Conservation (phyloP, 2,329 filamentous ascomycete genomes). For the Aspergillus nomiae region DNA sequence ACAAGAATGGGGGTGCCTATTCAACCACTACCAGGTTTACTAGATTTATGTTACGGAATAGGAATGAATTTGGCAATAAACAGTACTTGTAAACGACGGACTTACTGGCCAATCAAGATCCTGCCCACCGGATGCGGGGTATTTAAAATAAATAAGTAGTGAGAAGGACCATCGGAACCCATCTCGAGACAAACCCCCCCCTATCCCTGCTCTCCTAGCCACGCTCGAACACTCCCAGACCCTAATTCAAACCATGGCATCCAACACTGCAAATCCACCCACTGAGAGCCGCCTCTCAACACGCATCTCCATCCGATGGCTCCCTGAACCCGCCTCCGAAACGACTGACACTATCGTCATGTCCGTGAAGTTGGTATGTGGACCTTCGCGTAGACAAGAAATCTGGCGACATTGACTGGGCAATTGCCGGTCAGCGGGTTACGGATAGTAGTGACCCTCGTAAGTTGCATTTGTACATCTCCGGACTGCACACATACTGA, state of each 20-base stretch:
- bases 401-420: constrained; percentile 44
- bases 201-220: too few species aligned
- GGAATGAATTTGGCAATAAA: too few species aligned
- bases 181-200: neutral
- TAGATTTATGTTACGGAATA: too few species aligned
- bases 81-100: neutral
- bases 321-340: constrained; percentile 42
- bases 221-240: neutral
- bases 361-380: constrained; percentile 47
- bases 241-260: neutral
- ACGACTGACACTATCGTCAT: constrained; percentile 48
- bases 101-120: neutral
- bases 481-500: neutral
- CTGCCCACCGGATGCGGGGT: neutral
- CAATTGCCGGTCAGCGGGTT: constrained; percentile 44
- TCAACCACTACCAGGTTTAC: too few species aligned
- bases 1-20: too few species aligned
- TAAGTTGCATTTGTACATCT: constrained; percentile 20
- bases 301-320: constrained; percentile 47
- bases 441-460: constrained; percentile 38
- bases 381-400: constrained; percentile 45
- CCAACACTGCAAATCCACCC: neutral
- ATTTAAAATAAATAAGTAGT: neutral
- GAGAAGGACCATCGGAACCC: neutral
- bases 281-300: constrained; percentile 35